Percentiles rank a stretch among this genome's conserved stretches.
Evolutionary conservation across 495 filamentous ascomycete genomes (phyloP).

Genomic region (Hypoxylon fuscum): DNA sequence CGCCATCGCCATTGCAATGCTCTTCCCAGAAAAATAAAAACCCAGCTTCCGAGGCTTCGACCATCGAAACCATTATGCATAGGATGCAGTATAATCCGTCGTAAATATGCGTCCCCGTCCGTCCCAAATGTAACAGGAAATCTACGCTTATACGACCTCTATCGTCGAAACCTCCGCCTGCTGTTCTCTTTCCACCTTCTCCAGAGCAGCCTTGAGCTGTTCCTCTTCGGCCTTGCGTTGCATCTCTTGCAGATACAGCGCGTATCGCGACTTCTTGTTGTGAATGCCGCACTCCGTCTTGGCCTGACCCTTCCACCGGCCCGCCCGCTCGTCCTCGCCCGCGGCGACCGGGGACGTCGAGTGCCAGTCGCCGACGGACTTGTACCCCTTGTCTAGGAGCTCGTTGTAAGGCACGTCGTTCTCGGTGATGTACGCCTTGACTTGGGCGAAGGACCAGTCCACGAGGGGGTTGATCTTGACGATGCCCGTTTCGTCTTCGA

Average conservation of each 20-base stretch:
- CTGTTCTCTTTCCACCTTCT: conserved; percentile 47
- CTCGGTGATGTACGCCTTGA: conserved; percentile 83
- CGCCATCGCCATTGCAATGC: conserved; percentile 32
- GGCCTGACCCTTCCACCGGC: conserved; percentile 91
- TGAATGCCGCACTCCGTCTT: conserved; percentile 99
- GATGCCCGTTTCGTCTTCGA: conserved; percentile 85
- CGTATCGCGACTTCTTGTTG: conserved; percentile 93
- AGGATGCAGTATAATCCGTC: neutral
- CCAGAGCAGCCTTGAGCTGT: conserved; percentile 49
- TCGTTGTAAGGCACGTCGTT: conserved; percentile 94
- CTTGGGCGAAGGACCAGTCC: conserved; percentile 93
- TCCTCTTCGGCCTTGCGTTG: conserved; percentile 78
- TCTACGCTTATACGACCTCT: neutral
- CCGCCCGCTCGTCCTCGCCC: conserved; percentile 95
- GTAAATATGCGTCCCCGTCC: neutral
- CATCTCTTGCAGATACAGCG: conserved; percentile 78
- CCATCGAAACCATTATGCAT: conserved; percentile 15
- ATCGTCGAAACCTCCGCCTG: conserved; percentile 1
- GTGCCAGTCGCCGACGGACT: conserved; percentile 98
- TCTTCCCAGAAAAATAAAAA: conserved; percentile 9
- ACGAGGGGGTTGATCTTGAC: conserved; percentile 99
- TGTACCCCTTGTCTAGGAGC: conserved; percentile 90
- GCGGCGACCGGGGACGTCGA: conserved; percentile 89
- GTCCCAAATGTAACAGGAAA: neutral
- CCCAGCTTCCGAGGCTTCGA: conserved; percentile 8